Conservation (phyloP, 805 yeast species). For the Metschnikowia drakensbergensis region DNA sequence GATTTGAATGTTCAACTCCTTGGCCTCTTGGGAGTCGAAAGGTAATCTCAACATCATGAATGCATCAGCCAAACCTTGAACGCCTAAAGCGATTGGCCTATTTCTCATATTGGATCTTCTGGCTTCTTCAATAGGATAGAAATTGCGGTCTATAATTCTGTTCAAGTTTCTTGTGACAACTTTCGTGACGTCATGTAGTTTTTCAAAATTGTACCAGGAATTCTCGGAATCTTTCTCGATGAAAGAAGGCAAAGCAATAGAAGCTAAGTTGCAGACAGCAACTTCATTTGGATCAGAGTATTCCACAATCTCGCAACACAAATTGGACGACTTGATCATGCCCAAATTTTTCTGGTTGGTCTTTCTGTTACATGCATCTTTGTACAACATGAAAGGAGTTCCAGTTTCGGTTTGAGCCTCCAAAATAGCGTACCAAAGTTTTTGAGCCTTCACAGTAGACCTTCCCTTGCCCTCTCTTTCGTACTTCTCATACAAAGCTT, state of each 20-base stretch:
- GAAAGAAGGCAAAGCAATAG: conserved; percentile 55
- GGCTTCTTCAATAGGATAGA: conserved; percentile 55
- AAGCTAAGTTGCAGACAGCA: conserved; percentile 61
- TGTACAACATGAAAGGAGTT: conserved; percentile 61
- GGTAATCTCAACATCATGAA: conserved; percentile 55
- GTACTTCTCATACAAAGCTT: conserved; percentile 47
- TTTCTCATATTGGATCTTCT: conserved; percentile 51
- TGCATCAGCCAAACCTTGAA: conserved; percentile 59
- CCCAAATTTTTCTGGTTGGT: conserved; percentile 61
- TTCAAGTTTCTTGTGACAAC: conserved; percentile 54
- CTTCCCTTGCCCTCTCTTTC: conserved; percentile 50
- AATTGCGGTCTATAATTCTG: conserved; percentile 53
- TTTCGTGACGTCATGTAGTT: conserved; percentile 52
- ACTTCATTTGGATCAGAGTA: conserved; percentile 56
- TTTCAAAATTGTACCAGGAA: conserved; percentile 52
- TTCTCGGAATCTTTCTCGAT: conserved; percentile 42
- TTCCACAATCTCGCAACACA: conserved; percentile 63
- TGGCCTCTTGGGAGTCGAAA: conserved; percentile 55
- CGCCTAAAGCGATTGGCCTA: conserved; percentile 62
- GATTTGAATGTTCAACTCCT: conserved; percentile 53
- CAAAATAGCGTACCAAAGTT: conserved; percentile 56
- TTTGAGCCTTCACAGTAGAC: conserved; percentile 52
- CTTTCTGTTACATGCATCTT: conserved; percentile 58
- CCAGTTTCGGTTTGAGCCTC: conserved; percentile 66
- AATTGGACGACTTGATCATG: conserved; percentile 55